Evolutionary conservation across 2,329 filamentous ascomycete genomes (phyloP).

Genomic region (Ophiognomonia clavigignenti-juglandacearum): DNA sequence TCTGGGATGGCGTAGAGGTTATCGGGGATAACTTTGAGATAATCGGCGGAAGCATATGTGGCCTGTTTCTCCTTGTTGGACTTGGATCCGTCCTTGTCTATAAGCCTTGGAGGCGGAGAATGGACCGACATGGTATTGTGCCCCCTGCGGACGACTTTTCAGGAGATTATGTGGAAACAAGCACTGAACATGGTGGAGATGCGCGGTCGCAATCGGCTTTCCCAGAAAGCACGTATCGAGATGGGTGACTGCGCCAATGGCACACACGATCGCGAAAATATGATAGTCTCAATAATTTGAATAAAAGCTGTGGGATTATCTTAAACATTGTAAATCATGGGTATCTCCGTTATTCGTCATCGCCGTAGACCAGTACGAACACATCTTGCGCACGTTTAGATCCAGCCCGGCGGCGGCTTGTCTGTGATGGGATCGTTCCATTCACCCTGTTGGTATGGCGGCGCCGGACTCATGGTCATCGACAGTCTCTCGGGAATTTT

Average conservation of each 20-base stretch:
- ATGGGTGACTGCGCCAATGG: too few species aligned
- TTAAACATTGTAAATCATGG: conserved; percentile 1
- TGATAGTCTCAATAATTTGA: too few species aligned
- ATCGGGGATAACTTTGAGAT: conserved; percentile 80
- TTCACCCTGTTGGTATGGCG: neutral
- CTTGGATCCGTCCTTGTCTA: conserved; percentile 70
- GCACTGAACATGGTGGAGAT: neutral
- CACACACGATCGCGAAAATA: too few species aligned
- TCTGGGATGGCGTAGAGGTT: conserved; percentile 82
- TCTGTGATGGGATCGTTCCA: conserved; percentile 11
- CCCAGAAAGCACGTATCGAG: too few species aligned
- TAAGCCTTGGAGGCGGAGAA: conserved; percentile 65
- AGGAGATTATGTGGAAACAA: neutral
- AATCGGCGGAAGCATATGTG: conserved; percentile 82
- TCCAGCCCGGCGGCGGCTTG: conserved; percentile 1
- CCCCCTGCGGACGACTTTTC: neutral
- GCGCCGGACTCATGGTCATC: neutral
- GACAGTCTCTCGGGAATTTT: neutral
- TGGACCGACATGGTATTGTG: conserved; percentile 25
- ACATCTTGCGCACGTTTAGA: too few species aligned
- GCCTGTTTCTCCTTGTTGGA: conserved; percentile 75
- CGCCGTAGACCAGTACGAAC: too few species aligned
- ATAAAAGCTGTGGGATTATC: neutral
- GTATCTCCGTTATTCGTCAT: conserved; percentile 6
- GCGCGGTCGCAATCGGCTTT: too few species aligned